Evolutionary conservation across 225 moss, liverwort and hornwort species (phyloP).

Genomic region (Rhytidiadelphus loreus): DNA sequence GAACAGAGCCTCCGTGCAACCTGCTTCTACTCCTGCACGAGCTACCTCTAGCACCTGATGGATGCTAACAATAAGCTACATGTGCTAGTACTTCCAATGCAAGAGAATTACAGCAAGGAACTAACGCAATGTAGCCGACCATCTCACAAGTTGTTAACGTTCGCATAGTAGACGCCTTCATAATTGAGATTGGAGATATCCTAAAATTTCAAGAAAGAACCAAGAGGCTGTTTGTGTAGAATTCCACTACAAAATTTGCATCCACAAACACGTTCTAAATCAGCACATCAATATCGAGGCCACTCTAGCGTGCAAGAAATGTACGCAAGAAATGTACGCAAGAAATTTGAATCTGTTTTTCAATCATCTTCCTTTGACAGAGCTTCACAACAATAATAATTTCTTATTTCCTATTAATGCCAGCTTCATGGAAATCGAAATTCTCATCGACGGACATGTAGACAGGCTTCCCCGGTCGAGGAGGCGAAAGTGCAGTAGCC

Average conservation of each 20-base stretch:
- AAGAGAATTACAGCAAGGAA: neutral
- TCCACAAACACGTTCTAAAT: neutral
- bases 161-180: neutral
- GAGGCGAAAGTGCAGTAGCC: conserved; percentile 88
- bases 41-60: conserved; percentile 57
- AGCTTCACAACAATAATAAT: neutral
- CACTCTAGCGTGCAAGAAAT: neutral
- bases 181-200: neutral
- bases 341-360: neutral
- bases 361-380: neutral
- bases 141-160: neutral
- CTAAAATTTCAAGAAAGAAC: neutral
- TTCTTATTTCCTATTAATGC: neutral
- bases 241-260: neutral
- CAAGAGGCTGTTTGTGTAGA: neutral
- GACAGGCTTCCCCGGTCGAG: conserved; percentile 50
- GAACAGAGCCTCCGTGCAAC: conserved; percentile 78
- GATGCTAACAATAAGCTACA: neutral
- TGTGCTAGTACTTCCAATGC: neutral
- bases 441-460: conserved; percentile 53
- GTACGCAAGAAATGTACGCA: neutral
- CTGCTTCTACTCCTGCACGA: conserved; percentile 56
- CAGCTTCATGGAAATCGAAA: neutral
- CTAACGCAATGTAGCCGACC: neutral
- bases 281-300: neutral